Evolutionary conservation across 2,329 filamentous ascomycete species (phyloP).

Genomic region (Cladosporium sp.): DNA sequence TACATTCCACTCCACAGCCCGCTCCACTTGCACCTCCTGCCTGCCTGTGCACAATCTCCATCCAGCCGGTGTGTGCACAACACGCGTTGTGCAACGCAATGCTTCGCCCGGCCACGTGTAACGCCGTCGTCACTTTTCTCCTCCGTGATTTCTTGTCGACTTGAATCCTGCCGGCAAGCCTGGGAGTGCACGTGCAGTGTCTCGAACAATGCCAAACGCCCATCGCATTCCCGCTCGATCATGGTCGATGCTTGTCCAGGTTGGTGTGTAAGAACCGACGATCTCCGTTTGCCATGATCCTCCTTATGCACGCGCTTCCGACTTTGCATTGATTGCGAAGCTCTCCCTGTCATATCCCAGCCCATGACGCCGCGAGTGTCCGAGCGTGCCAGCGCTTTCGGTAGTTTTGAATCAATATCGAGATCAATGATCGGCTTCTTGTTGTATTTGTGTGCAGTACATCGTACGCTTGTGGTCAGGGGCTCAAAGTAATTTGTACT

Average conservation of each 20-base stretch:
- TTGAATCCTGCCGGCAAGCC: slow-evolving; percentile 6
- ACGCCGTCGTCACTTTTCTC: neutral
- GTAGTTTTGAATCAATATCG: neutral
- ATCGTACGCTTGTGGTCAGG: neutral
- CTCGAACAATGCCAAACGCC: neutral
- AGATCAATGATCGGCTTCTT: neutral
- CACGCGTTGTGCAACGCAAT: slow-evolving; percentile 17
- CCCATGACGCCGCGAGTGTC: neutral
- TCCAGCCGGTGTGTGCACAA: neutral
- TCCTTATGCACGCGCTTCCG: neutral
- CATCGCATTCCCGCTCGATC: neutral
- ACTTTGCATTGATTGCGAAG: slow-evolving; percentile 3
- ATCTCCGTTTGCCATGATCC: neutral
- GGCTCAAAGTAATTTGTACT: neutral
- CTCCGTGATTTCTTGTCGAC: neutral
- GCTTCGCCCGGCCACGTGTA: slow-evolving; percentile 5
- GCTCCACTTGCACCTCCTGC: neutral
- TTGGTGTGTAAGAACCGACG: neutral
- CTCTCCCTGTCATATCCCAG: neutral
- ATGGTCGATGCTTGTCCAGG: neutral
- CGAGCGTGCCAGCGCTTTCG: neutral
- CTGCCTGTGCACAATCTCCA: neutral
- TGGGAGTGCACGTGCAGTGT: slow-evolving; percentile 1
- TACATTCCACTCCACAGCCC: neutral
- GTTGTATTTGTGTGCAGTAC: neutral